Evolutionary conservation across 371 early-diverging fungal species (phyloP), one percentile per base, ranked within the genome.

Genomic region (Apophysomyces sp.): DNA sequence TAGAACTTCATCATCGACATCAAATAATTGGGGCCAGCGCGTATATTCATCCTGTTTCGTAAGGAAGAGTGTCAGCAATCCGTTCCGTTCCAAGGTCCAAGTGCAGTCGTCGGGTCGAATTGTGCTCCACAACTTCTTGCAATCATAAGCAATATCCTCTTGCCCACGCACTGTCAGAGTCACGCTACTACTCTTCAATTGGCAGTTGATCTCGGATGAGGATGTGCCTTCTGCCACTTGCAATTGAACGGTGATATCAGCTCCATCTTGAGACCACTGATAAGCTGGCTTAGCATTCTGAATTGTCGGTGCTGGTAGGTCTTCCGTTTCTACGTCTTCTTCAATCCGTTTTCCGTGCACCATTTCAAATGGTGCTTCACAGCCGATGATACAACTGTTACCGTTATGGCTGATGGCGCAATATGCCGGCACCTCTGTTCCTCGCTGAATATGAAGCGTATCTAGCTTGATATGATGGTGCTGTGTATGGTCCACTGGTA

Each of bases 11-110:
- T 92, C 90, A 32, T 89, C 92, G 0, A 68, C 61, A 32, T 82
- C 83, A 75, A 91, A 92, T 6, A 94, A 67, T 27, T 91, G 89
- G 4, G 86, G 71, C 95, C 95, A 95, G 15, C 92, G 82, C 4
- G 86, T 87, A 16, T 82, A 67, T 49, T 81, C 71, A 59, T 88
- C 80, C 21, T 67, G 57, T 32, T 81, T 94, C 29, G 87, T 82
- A 9, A 95, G 68, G 65, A 82, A 84, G 9, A 95, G 59, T 0
- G 92, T 89, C 29, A 94, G 60, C 0, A 82, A 41, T 0, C 83
- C 78, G 0, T 71, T 65, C 13, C 71, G 32, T 34, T 94, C 93
- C 9, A 93, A 55, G 5, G 93, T 92, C 95, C 95, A 95, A 11
- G 68, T 58, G 34, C 65, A 87, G 9, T 89, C 88, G 15, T 83